Evolutionary conservation across 352 stramenopile species (phyloP).

Genomic region (Phytophthora vignae): DNA sequence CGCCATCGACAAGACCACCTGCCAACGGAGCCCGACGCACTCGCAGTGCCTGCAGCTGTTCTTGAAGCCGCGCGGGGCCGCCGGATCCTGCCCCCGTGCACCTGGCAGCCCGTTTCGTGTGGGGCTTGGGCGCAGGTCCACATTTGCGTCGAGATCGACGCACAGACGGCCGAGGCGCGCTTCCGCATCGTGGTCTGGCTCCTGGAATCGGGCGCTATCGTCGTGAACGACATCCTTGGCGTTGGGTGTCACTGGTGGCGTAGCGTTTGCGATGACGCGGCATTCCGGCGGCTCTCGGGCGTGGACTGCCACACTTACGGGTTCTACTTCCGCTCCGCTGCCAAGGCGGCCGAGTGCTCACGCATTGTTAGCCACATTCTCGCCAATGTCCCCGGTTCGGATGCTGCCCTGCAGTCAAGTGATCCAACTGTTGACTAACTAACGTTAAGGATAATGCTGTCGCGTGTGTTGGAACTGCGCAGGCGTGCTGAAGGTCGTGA

Average conservation of each 20-base stretch:
- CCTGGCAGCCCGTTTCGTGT: slow-evolving; percentile 51
- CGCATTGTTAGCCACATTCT: slow-evolving; percentile 57
- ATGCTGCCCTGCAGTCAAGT: too few species aligned
- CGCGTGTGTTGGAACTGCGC: not conserved
- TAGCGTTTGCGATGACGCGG: slow-evolving; percentile 28
- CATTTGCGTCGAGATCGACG: slow-evolving; percentile 58
- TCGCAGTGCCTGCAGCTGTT: not conserved
- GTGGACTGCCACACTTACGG: slow-evolving; percentile 51
- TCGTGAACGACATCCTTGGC: slow-evolving; percentile 59
- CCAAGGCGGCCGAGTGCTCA: slow-evolving; percentile 59
- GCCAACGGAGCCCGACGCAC: not conserved
- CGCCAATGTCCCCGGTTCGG: slow-evolving; percentile 51
- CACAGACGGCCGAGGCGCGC: slow-evolving; percentile 31
- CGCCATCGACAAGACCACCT: slow-evolving; percentile 15
- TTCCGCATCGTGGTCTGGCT: slow-evolving; percentile 70
- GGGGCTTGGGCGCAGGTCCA: slow-evolving; percentile 64
- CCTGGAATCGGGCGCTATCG: slow-evolving; percentile 59
- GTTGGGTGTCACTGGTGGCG: slow-evolving; percentile 53
- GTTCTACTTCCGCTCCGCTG: slow-evolving; percentile 54
- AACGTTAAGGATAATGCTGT: not conserved
- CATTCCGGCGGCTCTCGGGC: slow-evolving; percentile 53
- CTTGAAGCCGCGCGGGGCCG: slow-evolving; percentile 4
- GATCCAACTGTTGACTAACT: not conserved
- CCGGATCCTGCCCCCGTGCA: not conserved
- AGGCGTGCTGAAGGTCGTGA: slow-evolving; percentile 28